Conservation (phyloP, 805 yeast species). For the Sugiyamaella smithiae region DNA sequence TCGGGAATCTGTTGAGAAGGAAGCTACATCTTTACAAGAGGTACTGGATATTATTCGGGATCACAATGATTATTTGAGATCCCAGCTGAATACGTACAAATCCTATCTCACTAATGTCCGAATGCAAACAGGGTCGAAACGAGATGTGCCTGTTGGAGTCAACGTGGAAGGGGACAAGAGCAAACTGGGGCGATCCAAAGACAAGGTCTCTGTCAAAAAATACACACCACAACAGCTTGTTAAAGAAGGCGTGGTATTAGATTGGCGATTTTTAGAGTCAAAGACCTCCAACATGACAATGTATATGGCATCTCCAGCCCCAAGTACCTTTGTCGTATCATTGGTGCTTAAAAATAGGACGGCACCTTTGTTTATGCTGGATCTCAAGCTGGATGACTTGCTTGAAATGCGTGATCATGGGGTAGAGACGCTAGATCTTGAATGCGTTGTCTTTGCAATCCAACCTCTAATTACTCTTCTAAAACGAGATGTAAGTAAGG, state of each 20-base stretch:
- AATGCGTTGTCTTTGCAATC: constrained; percentile 30
- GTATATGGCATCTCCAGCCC: constrained; percentile 30
- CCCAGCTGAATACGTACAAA: constrained; percentile 37
- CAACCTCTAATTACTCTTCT: constrained; percentile 26
- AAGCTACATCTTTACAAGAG: constrained; percentile 31
- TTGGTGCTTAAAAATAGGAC: constrained; percentile 32
- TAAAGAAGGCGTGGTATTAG: constrained; percentile 29
- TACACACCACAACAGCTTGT: constrained; percentile 28
- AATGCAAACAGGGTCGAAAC: constrained; percentile 31
- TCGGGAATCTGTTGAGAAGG: constrained; percentile 31
- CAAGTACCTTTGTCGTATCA: constrained; percentile 34
- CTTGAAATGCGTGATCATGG: constrained; percentile 30
- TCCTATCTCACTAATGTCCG: constrained; percentile 37
- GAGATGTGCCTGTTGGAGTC: constrained; percentile 23
- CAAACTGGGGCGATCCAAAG: constrained; percentile 13
- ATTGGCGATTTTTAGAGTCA: constrained; percentile 29
- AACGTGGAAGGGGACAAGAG: constrained; percentile 18
- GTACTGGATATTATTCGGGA: constrained; percentile 34
- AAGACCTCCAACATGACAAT: constrained; percentile 25
- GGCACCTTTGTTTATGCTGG: constrained; percentile 32
- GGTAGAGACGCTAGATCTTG: constrained; percentile 29
- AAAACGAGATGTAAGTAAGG: constrained; percentile 25
- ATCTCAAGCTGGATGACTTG: constrained; percentile 35
- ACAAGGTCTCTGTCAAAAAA: constrained; percentile 25
- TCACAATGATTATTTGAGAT: constrained; percentile 36